These are phyloP conservation scores for Biscutella laevigata DNA, from an alignment of 441 rosid genomes.

Conservation along the genomic window DNA sequence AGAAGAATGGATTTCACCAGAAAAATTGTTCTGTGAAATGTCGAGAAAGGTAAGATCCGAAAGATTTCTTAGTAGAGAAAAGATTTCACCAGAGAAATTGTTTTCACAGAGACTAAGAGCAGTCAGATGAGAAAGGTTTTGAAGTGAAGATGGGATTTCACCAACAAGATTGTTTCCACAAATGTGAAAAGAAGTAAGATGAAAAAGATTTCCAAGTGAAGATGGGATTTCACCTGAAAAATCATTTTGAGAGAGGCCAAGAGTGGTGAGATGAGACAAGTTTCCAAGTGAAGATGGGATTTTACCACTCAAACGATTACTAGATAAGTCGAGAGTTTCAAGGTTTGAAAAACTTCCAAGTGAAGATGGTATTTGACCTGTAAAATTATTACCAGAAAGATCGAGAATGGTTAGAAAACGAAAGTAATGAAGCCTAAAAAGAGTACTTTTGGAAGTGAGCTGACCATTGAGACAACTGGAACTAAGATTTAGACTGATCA, in stretches of 20 bases:
- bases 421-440: slow-evolving; percentile 20
- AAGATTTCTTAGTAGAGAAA: background rate
- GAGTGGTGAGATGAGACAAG: background rate
- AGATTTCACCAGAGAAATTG: background rate
- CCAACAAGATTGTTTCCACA: background rate
- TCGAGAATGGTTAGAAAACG: background rate
- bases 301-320: background rate
- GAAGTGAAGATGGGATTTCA: background rate
- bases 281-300: background rate
- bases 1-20: background rate
- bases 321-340: background rate
- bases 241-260: background rate
- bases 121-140: background rate
- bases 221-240: background rate
- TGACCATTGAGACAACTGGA: slow-evolving; percentile 14
- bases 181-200: background rate
- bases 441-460: slow-evolving; percentile 3
- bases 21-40: background rate
- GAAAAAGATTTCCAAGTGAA: background rate
- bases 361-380: background rate
- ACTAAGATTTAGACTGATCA: slow-evolving; percentile 24
- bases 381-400: too few relatives aligned
- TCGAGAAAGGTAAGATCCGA: background rate
- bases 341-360: too few relatives aligned
- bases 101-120: background rate